These are phyloP conservation scores for Neurospora sp. DNA, from an alignment of 495 filamentous ascomycete species.

Conservation along the genomic window DNA sequence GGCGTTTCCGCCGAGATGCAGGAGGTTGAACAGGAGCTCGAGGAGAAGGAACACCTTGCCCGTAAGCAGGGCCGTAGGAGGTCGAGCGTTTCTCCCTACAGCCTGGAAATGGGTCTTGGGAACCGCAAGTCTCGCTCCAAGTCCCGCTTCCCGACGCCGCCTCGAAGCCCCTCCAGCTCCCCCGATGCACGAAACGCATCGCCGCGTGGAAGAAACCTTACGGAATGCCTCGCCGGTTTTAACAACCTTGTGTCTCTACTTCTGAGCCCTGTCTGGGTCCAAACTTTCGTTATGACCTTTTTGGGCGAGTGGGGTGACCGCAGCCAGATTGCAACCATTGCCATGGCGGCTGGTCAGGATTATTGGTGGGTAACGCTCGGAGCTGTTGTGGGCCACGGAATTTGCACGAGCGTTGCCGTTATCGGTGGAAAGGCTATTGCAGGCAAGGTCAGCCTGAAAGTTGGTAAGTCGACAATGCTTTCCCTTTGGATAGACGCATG, in stretches of 20 bases:
- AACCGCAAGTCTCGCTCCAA: conserved; percentile 48
- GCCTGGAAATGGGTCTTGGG: conserved; percentile 53
- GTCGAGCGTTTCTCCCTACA: conserved; percentile 52
- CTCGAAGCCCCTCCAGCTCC: conserved; percentile 49
- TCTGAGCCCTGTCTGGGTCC: conserved; percentile 92
- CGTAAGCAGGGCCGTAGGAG: conserved; percentile 42
- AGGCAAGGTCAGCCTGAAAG: conserved; percentile 86
- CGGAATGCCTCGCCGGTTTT: conserved; percentile 46
- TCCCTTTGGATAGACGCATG: neutral
- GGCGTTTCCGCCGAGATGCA: conserved; percentile 93
- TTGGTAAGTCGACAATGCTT: conserved; percentile 58
- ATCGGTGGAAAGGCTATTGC: conserved; percentile 88
- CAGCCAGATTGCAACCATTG: conserved; percentile 96
- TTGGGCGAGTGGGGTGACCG: conserved; percentile 96
- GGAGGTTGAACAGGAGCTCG: conserved; percentile 89
- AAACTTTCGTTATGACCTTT: conserved; percentile 99
- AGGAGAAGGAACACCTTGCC: conserved; percentile 77
- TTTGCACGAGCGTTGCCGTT: conserved; percentile 89
- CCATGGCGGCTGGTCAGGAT: conserved; percentile 96
- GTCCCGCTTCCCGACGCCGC: conserved; percentile 49
- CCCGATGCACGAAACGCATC: conserved; percentile 39
- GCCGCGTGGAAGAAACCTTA: conserved; percentile 25
- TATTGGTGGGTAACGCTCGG: conserved; percentile 98
- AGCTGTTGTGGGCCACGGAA: conserved; percentile 74
- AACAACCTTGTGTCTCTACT: conserved; percentile 82